Percentiles rank a stretch among this genome's conserved stretches.
These are phyloP conservation scores for Chalaropsis thielavioides DNA, from an alignment of 2,329 filamentous ascomycete species.

Conservation along the genomic window DNA sequence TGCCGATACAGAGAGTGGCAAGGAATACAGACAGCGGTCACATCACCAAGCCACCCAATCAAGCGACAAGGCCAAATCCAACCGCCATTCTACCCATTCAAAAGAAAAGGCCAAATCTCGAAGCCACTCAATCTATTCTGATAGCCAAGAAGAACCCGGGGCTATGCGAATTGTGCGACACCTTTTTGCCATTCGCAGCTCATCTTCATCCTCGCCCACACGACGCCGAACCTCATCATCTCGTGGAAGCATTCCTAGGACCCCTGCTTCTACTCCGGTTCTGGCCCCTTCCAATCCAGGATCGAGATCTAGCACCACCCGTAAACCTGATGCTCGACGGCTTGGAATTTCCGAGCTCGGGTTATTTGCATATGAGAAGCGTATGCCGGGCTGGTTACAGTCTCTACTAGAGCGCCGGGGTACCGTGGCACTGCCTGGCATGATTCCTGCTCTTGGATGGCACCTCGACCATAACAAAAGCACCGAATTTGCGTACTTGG, in stretches of 20 bases:
- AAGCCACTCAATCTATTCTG: neutral
- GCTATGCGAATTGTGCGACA: conserved; percentile 6
- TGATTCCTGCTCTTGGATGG: neutral
- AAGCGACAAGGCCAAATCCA: neutral
- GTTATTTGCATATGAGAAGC: conserved; percentile 55
- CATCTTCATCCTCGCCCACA: neutral
- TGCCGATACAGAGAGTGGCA: neutral
- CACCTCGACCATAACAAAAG: conserved; percentile 22
- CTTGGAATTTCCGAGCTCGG: conserved; percentile 46
- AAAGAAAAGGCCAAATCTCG: neutral
- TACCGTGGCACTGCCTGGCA: neutral
- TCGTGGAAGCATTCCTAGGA: neutral
- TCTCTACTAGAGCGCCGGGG: conserved; percentile 46
- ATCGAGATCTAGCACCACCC: neutral
- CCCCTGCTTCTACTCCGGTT: neutral
- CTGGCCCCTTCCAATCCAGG: neutral
- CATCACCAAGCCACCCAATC: neutral
- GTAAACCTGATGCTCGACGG: neutral
- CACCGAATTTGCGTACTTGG: conserved; percentile 63
- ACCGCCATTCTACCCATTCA: neutral
- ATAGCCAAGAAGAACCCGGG: conserved; percentile 4
- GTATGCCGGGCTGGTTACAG: conserved; percentile 58
- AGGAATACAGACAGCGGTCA: neutral
- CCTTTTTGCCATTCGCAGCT: neutral
- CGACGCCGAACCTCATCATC: neutral